Percentiles rank a stretch among this genome's conserved stretches.
These are phyloP conservation scores for Biscogniauxia marginata DNA, from an alignment of 2,329 filamentous ascomycete species.

Conservation along the genomic window DNA sequence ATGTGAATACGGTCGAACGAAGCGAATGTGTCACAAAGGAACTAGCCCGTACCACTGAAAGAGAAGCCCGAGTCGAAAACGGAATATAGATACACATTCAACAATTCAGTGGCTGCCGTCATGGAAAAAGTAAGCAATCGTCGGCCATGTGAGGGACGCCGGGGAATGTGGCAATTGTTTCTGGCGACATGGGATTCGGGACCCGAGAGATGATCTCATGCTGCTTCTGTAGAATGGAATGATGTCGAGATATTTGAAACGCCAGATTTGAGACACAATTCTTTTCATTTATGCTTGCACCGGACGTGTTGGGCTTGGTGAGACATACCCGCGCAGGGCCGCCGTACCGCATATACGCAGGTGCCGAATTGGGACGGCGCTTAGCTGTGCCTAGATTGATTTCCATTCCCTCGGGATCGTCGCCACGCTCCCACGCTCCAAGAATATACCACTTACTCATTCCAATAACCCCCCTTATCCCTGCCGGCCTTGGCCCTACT, in stretches of 20 bases:
- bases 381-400: slow-evolving; percentile 6
- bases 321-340: slow-evolving; percentile 11
- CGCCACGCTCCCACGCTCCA: not conserved
- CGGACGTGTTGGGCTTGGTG: slow-evolving; percentile 3
- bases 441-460: not conserved
- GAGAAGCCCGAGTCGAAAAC: slow-evolving; percentile 8
- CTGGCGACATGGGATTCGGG: slow-evolving; percentile 6
- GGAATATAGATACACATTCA: slow-evolving; percentile 5
- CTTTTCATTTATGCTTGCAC: slow-evolving; percentile 20
- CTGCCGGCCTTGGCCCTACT: not conserved
- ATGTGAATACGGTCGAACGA: not conserved
- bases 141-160: slow-evolving; percentile 1
- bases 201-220: slow-evolving; percentile 13
- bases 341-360: too few relatives aligned
- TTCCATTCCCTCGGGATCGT: slow-evolving; percentile 1
- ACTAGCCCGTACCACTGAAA: slow-evolving; percentile 8
- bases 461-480: not conserved
- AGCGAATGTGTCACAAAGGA: slow-evolving; percentile 19
- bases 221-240: slow-evolving; percentile 13
- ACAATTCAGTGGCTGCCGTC: not conserved
- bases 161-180: slow-evolving; percentile 11
- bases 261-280: slow-evolving; percentile 20
- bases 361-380: slow-evolving; percentile 10
- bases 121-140: not conserved
- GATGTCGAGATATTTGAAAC: slow-evolving; percentile 19